Conservation (phyloP, 2,329 filamentous ascomycete genomes). For the Aureobasidium vineae region DNA sequence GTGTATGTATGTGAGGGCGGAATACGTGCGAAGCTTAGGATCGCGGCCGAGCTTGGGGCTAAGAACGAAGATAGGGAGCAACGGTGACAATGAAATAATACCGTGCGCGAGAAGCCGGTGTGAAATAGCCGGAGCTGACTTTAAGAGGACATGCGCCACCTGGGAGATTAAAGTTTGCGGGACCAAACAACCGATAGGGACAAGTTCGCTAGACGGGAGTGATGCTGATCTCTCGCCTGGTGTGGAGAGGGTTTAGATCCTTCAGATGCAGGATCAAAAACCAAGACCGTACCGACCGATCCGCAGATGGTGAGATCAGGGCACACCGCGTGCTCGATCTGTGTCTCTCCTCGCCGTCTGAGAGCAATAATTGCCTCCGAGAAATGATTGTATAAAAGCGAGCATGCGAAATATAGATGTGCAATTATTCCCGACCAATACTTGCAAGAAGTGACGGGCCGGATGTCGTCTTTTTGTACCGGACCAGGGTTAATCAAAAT, state of each 20-base stretch:
- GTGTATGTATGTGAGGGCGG: constrained; percentile 10
- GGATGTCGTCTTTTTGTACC: constrained; percentile 1
- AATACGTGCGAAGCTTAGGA: constrained; percentile 9
- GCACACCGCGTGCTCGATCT: not conserved
- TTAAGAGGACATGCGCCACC: constrained; percentile 22
- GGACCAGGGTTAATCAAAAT: not conserved
- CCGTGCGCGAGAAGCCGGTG: constrained; percentile 21
- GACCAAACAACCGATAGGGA: constrained; percentile 22
- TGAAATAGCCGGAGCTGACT: constrained; percentile 24
- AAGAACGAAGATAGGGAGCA: constrained; percentile 17
- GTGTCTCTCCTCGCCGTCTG: not conserved
- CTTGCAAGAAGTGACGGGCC: constrained; percentile 10
- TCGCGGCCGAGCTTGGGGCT: constrained; percentile 16
- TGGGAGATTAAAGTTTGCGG: constrained; percentile 22
- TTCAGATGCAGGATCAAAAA: constrained; percentile 23
- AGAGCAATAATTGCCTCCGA: not conserved
- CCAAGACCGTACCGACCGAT: constrained; percentile 12
- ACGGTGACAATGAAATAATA: constrained; percentile 25
- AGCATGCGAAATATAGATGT: not conserved
- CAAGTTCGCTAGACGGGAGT: constrained; percentile 25
- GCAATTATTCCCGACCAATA: not conserved
- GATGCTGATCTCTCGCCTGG: constrained; percentile 17
- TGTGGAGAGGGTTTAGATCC: constrained; percentile 26
- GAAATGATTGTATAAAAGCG: not conserved
- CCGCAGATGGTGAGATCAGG: not conserved